Percentiles rank a stretch among this genome's conserved stretches.
Evolutionary conservation across 345 rosid genomes (phyloP).

Genomic region (Populus deltoides): DNA sequence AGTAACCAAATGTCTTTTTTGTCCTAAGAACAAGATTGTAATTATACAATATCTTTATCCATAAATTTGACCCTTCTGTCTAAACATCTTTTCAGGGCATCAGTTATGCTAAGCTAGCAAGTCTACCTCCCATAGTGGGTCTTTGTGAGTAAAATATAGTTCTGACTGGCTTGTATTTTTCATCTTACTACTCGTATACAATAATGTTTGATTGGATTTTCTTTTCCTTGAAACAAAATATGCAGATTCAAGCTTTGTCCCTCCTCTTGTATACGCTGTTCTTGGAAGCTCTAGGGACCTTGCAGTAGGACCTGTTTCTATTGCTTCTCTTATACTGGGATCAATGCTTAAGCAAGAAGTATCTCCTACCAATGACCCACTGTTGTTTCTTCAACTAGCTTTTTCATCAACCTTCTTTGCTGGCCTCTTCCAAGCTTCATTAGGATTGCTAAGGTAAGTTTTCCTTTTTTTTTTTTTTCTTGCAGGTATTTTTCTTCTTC

Average conservation of each 20-base stretch:
- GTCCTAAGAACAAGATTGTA: neutral
- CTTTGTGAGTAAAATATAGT: conserved; percentile 61
- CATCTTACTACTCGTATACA: neutral
- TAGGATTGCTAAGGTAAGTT: conserved; percentile 73
- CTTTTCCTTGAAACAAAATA: neutral
- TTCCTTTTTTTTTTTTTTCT: neutral
- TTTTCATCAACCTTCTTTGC: conserved; percentile 90
- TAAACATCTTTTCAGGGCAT: conserved; percentile 60
- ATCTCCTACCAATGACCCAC: conserved; percentile 59
- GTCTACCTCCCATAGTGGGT: conserved; percentile 82
- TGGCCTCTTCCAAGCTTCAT: conserved; percentile 89
- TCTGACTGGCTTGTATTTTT: neutral
- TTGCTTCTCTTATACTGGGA: conserved; percentile 87
- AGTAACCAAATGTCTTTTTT: neutral
- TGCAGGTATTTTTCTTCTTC: neutral
- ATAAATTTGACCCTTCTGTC: neutral
- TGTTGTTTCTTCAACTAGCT: conserved; percentile 80
- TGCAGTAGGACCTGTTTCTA: conserved; percentile 93
- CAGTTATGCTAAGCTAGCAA: conserved; percentile 94
- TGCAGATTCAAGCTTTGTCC: conserved; percentile 92
- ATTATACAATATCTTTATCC: neutral
- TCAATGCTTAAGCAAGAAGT: conserved; percentile 88
- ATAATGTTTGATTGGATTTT: neutral
- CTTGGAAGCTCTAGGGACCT: conserved; percentile 95
- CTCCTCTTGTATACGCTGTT: conserved; percentile 89